phyloP scores from a whole-genome alignment of 2,329 filamentous ascomycete genomes.

The Claviceps arundinis region DNA sequence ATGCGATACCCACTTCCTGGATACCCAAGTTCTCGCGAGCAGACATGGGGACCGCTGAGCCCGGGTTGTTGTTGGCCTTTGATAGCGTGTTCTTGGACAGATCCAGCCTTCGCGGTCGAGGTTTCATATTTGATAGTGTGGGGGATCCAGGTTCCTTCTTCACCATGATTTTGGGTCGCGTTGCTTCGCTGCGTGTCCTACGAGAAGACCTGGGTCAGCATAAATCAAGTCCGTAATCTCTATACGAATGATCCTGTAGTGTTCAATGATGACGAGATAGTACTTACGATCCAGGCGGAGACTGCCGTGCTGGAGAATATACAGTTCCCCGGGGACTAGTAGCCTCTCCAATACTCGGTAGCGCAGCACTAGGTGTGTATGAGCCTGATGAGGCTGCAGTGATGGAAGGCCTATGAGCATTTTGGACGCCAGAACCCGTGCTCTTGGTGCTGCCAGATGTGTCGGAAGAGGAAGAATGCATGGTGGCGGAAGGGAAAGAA shows the following conservation, averaged over 20 bases:
- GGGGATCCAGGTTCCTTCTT: conserved; percentile 95
- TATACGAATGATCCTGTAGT: background rate
- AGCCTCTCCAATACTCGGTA: conserved; percentile 37
- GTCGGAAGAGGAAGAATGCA: conserved; percentile 11
- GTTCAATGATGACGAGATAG: background rate
- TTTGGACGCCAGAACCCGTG: conserved; percentile 22
- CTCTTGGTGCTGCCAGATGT: conserved; percentile 2
- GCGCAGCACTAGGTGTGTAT: conserved; percentile 24
- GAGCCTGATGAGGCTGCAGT: conserved; percentile 16
- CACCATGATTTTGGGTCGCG: conserved; percentile 69
- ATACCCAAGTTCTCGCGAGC: conserved; percentile 69
- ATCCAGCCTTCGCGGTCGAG: conserved; percentile 54
- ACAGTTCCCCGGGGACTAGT: conserved; percentile 36
- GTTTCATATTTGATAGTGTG: conserved; percentile 58
- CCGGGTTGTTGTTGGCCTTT: conserved; percentile 38
- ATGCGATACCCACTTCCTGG: conserved; percentile 86
- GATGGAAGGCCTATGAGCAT: conserved; percentile 26
- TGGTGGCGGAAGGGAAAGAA: conserved; percentile 36
- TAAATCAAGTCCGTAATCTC: background rate
- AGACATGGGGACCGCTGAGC: conserved; percentile 61
- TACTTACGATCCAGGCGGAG: conserved; percentile 49
- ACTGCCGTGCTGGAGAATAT: conserved; percentile 29
- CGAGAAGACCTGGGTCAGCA: conserved; percentile 8
- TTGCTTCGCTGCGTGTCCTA: conserved; percentile 29
- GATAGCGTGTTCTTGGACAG: conserved; percentile 50